Evolutionary conservation across 225 moss, liverwort and hornwort genomes (phyloP).

Genomic region (Climacium dendroides): DNA sequence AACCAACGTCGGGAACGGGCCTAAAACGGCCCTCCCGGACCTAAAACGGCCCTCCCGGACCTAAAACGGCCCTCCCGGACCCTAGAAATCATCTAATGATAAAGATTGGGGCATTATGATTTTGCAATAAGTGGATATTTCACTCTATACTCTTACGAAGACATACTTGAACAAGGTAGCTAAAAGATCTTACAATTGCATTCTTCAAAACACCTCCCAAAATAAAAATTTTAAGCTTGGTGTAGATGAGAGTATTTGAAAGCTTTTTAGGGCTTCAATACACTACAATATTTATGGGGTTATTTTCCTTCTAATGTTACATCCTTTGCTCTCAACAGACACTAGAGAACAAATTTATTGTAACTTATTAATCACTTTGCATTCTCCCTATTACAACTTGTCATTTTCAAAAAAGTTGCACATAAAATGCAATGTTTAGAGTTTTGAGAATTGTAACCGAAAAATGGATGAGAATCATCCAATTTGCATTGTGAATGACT

Average conservation of each 20-base stretch:
- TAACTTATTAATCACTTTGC: neutral
- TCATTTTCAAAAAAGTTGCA: neutral
- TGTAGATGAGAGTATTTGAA: neutral
- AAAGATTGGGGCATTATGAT: neutral
- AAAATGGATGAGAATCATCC: neutral
- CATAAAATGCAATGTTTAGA: neutral
- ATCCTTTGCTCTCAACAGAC: neutral
- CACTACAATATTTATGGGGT: accelerated
- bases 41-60: no score
- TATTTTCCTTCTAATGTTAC: neutral
- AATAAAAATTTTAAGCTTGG: neutral
- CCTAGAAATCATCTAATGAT: no score
- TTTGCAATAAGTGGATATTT: neutral
- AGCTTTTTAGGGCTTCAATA: neutral
- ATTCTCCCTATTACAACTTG: neutral
- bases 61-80: no score
- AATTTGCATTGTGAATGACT: neutral
- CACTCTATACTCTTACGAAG: neutral
- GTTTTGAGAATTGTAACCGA: neutral
- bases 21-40: no score
- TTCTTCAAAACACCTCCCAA: accelerated
- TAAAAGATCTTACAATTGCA: neutral
- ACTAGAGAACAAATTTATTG: neutral
- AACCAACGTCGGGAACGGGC: no score
- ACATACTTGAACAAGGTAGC: neutral